Percentiles rank a stretch among this genome's conserved stretches.
These are phyloP conservation scores for Xylariaceae sp. DNA, from an alignment of 2,329 filamentous ascomycete genomes.

Conservation along the genomic window DNA sequence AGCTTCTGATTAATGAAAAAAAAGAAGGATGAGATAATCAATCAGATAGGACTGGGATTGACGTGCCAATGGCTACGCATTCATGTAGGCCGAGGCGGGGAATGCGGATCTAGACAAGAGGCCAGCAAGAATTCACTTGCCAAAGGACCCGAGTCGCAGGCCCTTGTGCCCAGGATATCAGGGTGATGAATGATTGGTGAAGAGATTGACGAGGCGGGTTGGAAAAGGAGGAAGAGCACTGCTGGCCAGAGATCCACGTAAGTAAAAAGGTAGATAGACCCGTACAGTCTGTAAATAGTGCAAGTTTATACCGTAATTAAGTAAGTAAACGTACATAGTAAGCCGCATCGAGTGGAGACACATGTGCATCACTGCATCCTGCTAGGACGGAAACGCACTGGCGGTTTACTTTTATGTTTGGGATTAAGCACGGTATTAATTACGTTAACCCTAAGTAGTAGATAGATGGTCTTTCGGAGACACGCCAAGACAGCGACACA, in stretches of 20 bases:
- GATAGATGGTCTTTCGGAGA: no score
- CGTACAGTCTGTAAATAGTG: background rate
- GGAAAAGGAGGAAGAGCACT: slow-evolving; percentile 4
- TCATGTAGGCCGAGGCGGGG: background rate
- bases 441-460: no score
- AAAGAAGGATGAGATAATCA: background rate
- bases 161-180: background rate
- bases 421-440: no score
- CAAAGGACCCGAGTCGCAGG: background rate
- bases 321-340: background rate
- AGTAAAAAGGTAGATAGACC: no score
- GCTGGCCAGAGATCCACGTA: slow-evolving; percentile 9
- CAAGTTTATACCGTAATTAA: background rate
- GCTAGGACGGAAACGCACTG: no score
- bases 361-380: background rate
- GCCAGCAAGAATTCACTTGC: background rate
- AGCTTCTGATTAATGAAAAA: background rate
- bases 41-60: background rate
- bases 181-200: slow-evolving; percentile 10
- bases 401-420: no score
- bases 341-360: slow-evolving; percentile 14
- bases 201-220: slow-evolving; percentile 18
- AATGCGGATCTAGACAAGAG: background rate
- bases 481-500: no score
- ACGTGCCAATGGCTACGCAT: no score